Conservation (phyloP, 2,329 filamentous ascomycete genomes). For the Rachicladosporium sp. region DNA sequence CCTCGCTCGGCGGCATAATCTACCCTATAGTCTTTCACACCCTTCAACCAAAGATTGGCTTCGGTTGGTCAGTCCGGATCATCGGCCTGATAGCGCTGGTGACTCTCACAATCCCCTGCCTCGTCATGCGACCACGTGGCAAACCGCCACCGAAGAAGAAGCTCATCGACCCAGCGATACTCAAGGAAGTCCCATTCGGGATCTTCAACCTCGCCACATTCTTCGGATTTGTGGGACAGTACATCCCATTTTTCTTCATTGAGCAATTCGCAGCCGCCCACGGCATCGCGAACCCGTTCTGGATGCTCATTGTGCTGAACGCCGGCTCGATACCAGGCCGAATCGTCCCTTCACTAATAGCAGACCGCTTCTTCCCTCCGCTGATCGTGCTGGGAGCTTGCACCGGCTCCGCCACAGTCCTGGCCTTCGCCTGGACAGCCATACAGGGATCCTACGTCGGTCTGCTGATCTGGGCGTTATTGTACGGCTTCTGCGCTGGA, state of each 20-base stretch:
- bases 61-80: slow-evolving; percentile 42
- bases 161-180: slow-evolving; percentile 33
- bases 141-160: slow-evolving; percentile 31
- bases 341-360: slow-evolving; percentile 46
- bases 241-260: slow-evolving; percentile 46
- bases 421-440: slow-evolving; percentile 24
- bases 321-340: slow-evolving; percentile 48
- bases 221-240: slow-evolving; percentile 30
- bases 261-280: slow-evolving; percentile 46
- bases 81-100: slow-evolving; percentile 35
- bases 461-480: slow-evolving; percentile 20
- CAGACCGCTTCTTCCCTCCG: slow-evolving; percentile 43
- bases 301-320: slow-evolving; percentile 58
- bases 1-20: slow-evolving; percentile 43
- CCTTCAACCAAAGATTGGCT: slow-evolving; percentile 38
- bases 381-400: slow-evolving; percentile 42
- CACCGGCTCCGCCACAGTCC: slow-evolving; percentile 21
- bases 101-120: slow-evolving; percentile 20
- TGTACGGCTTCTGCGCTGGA: slow-evolving; percentile 25
- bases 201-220: slow-evolving; percentile 39
- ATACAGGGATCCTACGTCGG: slow-evolving; percentile 17
- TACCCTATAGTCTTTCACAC: slow-evolving; percentile 40
- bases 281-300: slow-evolving; percentile 50
- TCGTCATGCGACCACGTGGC: slow-evolving; percentile 25
- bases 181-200: slow-evolving; percentile 34